Base-by-base conservation (phyloP, 1,284 basidiomycete species). In the Boletus smithii region DNA sequence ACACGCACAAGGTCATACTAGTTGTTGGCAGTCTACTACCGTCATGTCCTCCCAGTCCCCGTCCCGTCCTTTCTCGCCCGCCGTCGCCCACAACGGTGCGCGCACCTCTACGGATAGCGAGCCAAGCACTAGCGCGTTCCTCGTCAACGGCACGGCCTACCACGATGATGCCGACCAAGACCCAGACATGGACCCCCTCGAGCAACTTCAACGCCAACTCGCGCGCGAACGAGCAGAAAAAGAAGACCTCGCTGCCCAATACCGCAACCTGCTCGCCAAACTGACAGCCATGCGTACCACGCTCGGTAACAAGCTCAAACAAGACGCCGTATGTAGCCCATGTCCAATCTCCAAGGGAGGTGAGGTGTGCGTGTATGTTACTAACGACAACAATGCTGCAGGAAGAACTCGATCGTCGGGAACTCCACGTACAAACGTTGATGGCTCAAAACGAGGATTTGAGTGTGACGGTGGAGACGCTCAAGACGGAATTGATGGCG, bases 351-450 rank as follows among this genome's bases (percentile, higher is more conserved):
- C 13, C 3, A 2, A 2, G 13, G n/a, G n/a, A n/a, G n/a, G n/a
- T n/a, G n/a, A n/a, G n/a, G n/a, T n/a, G n/a, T n/a, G n/a, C n/a
- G n/a, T n/a, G n/a, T n/a, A n/a, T n/a, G n/a, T n/a, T 16, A 32
- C 31, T 38, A 10, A 38, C 36, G 24, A 16, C 29, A 17, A 33
- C 18, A 11, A 18, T 18, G 6, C 27, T 24, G 10, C 16, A 97
- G 93, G 94, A 97, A 83, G 94, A 97, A 76, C 84, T 97, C 33
- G 94, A 97, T 73, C 77, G 91, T 55, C 79, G 90, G 53, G 92
- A 93, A 65, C 83, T 88, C 55, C 75, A 85, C 35, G 80, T 95
- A 31, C 83, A 85, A 50, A 80, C 84, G 52, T 70, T 97, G 14
- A 83, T 80, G 3, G 77, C 76, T 1, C 83, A 92, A 58, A 89